Base-by-base conservation (phyloP, 2,329 filamentous ascomycete species). In the Ascochyta koolunga region DNA sequence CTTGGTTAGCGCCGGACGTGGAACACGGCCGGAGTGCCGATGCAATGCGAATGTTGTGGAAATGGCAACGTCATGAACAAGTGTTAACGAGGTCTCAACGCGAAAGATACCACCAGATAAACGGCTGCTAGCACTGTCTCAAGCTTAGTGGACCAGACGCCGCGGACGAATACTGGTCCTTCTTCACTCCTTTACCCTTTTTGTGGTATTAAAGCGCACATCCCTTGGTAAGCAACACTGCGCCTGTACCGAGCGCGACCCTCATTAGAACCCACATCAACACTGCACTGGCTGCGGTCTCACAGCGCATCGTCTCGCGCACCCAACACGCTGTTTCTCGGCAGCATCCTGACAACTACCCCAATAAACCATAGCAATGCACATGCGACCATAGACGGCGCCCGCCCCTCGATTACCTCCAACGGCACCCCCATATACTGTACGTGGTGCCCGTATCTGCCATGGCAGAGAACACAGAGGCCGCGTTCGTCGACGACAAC, bases 381-480 rank as follows among this genome's bases (percentile, higher is more conserved):
- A 35, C 56, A 58, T 55, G 45, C 54, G 39, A 25, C 36, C 33
- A n/a, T 63, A 52, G 44, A 33, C 42, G 43, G 22, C 22, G 50
- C 37, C 11, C 52, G 31, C 45, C 29, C 48, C 45, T 48, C 43
- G 27, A 35, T 4, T 13, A 29, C 10, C 29, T n/a, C 18, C 18
- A 24, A 21, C 38, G 27, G 16, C 16, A 19, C 18, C 18, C 27
- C 25, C 39, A 19, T 21, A n/a, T 39, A 25, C 16, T 22, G n/a
- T 39, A 25, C 16, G 18, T 7, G 21, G 8, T 18, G 29, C n/a
- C 41, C 21, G 24, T 21, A 9, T 18, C 10, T 48, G 48, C 38
- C 1, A 71, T 70, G 67, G 53, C 64, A 19, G 55, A 63, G 15
- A 65, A 56, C 16, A 67, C 57, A 37, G 71, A 74, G 29, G 64